Conservation (phyloP, 345 rosid genomes). For the Microcos paniculata region DNA sequence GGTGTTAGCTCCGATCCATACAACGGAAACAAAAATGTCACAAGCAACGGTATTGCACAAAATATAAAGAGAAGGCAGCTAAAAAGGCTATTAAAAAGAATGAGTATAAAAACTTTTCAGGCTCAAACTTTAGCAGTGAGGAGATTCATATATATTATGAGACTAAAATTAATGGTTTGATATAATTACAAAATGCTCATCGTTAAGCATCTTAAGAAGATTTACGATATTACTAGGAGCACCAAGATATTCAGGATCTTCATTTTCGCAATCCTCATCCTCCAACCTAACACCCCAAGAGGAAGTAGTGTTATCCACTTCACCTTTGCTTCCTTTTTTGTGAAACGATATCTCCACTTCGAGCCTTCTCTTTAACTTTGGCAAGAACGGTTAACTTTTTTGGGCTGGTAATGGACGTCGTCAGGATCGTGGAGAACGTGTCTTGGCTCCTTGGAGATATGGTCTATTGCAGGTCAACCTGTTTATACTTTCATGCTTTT, state of each 20-base stretch:
- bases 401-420: neutral
- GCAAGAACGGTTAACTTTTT: neutral
- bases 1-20: conserved; percentile 60
- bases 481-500: too few species aligned
- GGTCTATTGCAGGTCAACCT: too few species aligned
- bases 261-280: conserved; percentile 4
- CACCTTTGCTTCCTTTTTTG: neutral
- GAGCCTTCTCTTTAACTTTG: conserved; percentile 17
- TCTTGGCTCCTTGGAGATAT: neutral
- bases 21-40: conserved; percentile 30
- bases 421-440: neutral
- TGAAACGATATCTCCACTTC: neutral
- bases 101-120: too few species aligned
- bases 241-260: conserved; percentile 16
- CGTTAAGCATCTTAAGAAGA: neutral
- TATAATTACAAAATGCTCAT: too few species aligned
- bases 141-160: neutral
- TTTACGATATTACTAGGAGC: conserved; percentile 10
- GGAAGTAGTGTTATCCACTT: conserved; percentile 1
- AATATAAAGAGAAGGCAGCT: too few species aligned
- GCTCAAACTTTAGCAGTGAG: neutral
- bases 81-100: neutral
- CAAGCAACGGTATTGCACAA: too few species aligned
- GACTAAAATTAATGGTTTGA: too few species aligned
- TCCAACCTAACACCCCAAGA: conserved; percentile 7